Base-by-base conservation (phyloP, 2,329 filamentous ascomycete species). In the Annulohypoxylon truncatum region DNA sequence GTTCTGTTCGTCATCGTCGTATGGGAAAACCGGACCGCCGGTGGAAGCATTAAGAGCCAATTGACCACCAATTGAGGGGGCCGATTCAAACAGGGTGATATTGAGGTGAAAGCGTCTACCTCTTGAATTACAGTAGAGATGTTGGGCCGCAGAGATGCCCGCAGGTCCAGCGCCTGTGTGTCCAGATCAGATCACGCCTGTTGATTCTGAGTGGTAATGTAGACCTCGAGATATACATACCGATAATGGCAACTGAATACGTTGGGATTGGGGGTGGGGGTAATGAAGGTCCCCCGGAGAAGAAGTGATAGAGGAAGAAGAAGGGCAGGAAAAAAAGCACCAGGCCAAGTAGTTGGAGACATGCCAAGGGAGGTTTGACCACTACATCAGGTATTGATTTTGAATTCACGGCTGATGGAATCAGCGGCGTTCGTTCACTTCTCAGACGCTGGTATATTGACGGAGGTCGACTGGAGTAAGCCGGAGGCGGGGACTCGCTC, bases 111-210 rank as follows among this genome's bases (percentile, higher is more conserved):
- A 38, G 10, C 47, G 15, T 42, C 51, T 54, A 12, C 13, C 47
- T 33, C 29, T 12, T 4, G 66, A 47, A 7, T 60, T 65, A 24
- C 8, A 48, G 10, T 47, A 61, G 13, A 75, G 57, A n/a, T 74
- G 66, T 15, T 69, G 66, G 4, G 71, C 70, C 18, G 71, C 73
- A 47, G 68, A 73, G 56, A 75, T 71, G 9, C 73, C 73, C 1
- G 71, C 72, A 15, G 73, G 72, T 6, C 73, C 73, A 18, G 71
- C 71, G n/a, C 73, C 73, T 74, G 31, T 5, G 28, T 13, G 51
- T 6, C n/a, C 12, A n/a, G 8, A 24, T 67, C 58, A 71, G 63
- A 59, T 47, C 24, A 51, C 5, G 22, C 5, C 3, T 38, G 9
- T 12, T 52, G 29, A 10, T 15, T 47, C 12, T 47, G n/a, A 38